Evolutionary conservation across 257 asterid genomes (phyloP).

Genomic region (Rubia yunnanensis): DNA sequence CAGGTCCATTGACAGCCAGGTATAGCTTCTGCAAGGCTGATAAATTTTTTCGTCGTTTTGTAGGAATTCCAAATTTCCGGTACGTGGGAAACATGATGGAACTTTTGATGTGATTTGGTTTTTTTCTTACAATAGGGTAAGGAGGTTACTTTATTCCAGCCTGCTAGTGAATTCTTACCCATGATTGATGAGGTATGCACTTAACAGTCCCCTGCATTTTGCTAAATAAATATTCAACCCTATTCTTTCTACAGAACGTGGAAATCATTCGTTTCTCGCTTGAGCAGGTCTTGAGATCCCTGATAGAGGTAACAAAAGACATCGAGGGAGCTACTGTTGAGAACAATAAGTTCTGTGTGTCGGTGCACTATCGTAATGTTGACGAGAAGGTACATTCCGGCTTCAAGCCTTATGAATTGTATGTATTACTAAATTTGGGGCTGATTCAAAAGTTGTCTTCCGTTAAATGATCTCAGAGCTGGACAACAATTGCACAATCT

Average conservation of each 20-base stretch:
- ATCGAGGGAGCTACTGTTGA: constrained; percentile 70
- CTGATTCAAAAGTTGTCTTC: constrained; percentile 1
- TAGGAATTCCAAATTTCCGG: constrained; percentile 2
- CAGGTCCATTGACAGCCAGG: constrained; percentile 73
- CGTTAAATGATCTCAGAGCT: constrained; percentile 40
- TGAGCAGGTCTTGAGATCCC: constrained; percentile 55
- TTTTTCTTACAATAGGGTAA: constrained; percentile 49
- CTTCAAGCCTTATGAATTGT: not conserved
- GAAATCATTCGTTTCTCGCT: constrained; percentile 11
- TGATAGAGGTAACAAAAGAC: constrained; percentile 58
- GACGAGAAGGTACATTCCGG: constrained; percentile 56
- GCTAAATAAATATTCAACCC: not conserved
- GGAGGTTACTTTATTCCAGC: constrained; percentile 86
- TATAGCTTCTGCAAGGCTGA: constrained; percentile 16
- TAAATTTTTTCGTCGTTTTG: constrained; percentile 5
- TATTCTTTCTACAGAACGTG: not conserved
- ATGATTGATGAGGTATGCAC: constrained; percentile 68
- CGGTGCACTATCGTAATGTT: constrained; percentile 94
- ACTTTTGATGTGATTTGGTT: constrained; percentile 3
- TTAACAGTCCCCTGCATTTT: not conserved
- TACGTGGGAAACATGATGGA: not conserved
- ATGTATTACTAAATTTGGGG: not conserved
- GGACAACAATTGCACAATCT: constrained; percentile 51
- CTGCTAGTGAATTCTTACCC: constrained; percentile 88
- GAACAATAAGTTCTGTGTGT: constrained; percentile 89